Conservation (phyloP, 2,329 filamentous ascomycete species). For the Stagonosporopsis chrysanthemi region DNA sequence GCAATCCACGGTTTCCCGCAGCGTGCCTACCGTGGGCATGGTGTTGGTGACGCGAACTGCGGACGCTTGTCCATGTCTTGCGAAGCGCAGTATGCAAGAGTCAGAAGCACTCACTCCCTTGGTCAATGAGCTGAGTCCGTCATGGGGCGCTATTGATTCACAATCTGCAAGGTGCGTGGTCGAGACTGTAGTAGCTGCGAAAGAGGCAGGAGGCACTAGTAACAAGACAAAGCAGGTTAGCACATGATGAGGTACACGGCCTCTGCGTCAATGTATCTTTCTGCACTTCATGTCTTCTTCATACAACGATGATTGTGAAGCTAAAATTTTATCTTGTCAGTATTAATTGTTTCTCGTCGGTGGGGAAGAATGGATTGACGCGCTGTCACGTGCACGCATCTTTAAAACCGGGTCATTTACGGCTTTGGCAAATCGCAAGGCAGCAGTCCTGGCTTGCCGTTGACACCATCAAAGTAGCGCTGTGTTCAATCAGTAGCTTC, state of each 20-base stretch:
- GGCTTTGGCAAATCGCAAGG: neutral
- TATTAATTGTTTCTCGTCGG: neutral
- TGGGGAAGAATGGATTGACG: neutral
- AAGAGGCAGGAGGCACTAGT: neutral
- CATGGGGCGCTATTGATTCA: neutral
- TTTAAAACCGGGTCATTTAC: neutral
- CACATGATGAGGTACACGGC: neutral
- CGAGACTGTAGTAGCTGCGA: neutral
- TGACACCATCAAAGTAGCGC: neutral
- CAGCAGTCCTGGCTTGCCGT: conserved; percentile 1
- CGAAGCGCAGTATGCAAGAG: neutral
- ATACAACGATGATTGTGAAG: neutral
- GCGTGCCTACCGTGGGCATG: neutral
- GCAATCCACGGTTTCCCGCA: neutral
- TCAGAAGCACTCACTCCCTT: neutral
- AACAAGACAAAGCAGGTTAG: neutral
- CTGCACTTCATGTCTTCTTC: neutral
- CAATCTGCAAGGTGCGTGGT: neutral
- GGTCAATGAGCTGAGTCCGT: neutral
- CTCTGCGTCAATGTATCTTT: neutral
- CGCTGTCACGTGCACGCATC: conserved; percentile 10
- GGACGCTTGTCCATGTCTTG: neutral
- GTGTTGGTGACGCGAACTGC: neutral
- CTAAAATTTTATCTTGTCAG: neutral
- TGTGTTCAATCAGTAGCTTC: neutral